phyloP scores from a whole-genome alignment of 148 eudicot genomes.

The Agrostemma githago region DNA sequence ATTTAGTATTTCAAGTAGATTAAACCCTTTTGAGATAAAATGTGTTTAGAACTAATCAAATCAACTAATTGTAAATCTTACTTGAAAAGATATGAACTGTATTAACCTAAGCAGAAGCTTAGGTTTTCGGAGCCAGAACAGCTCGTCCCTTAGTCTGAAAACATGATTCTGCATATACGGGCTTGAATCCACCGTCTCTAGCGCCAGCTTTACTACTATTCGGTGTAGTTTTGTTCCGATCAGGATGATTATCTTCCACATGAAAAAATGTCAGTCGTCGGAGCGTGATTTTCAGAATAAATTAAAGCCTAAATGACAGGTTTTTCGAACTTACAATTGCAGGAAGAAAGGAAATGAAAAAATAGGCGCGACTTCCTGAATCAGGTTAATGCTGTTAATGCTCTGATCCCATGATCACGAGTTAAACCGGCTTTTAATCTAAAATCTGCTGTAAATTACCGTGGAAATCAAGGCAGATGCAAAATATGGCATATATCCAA shows the following conservation, averaged over 20 bases:
- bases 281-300: background rate
- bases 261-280: background rate
- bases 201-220: too few species aligned
- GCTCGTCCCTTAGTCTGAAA: too few species aligned
- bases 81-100: constrained; percentile 42
- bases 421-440: background rate
- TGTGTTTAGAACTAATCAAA: background rate
- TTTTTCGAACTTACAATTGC: constrained; percentile 44
- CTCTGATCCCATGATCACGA: background rate
- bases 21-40: background rate
- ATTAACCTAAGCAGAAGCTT: too few species aligned
- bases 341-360: constrained; percentile 71
- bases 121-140: too few species aligned
- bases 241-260: too few species aligned
- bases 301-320: too few species aligned
- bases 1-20: background rate
- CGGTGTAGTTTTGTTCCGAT: too few species aligned
- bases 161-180: constrained; percentile 24
- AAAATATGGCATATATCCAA: constrained; percentile 62
- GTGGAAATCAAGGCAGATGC: constrained; percentile 65
- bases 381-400: constrained; percentile 10
- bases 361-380: constrained; percentile 64
- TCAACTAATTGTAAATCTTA: constrained; percentile 5
- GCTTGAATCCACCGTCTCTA: constrained; percentile 47
- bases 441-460: constrained; percentile 36